These are phyloP conservation scores for Nyctanthes arbortristis DNA, from an alignment of 257 asterid genomes.

Conservation along the genomic window DNA sequence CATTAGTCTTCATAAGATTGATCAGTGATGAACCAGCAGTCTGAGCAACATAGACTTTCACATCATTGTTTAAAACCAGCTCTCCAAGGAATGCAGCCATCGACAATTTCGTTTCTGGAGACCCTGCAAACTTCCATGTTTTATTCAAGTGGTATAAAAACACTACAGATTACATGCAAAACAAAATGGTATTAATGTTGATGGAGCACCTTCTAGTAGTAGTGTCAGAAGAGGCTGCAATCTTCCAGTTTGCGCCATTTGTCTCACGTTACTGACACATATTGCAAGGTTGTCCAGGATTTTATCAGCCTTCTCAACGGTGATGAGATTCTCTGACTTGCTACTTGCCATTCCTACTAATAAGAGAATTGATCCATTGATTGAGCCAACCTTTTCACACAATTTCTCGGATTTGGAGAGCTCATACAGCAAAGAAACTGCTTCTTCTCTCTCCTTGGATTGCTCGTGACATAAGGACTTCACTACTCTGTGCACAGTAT, in stretches of 20 bases:
- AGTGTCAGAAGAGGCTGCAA: slow-evolving; percentile 76
- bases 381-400: slow-evolving; percentile 84
- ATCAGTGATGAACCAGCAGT: slow-evolving; percentile 76
- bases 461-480: slow-evolving; percentile 72
- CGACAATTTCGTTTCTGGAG: slow-evolving; percentile 75
- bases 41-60: slow-evolving; percentile 74
- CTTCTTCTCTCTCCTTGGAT: slow-evolving; percentile 88
- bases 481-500: slow-evolving; percentile 79
- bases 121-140: slow-evolving; percentile 48
- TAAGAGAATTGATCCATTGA: slow-evolving; percentile 79
- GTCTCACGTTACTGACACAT: slow-evolving; percentile 84
- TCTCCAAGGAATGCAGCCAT: slow-evolving; percentile 93
- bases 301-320: slow-evolving; percentile 78
- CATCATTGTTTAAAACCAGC: slow-evolving; percentile 70
- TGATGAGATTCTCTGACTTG: slow-evolving; percentile 65
- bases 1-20: slow-evolving; percentile 65
- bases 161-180: slow-evolving; percentile 1
- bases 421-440: slow-evolving; percentile 80
- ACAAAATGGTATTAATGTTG: slow-evolving; percentile 1
- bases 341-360: slow-evolving; percentile 93
- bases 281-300: slow-evolving; percentile 76
- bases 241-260: slow-evolving; percentile 91
- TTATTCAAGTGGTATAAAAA: background rate
- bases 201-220: slow-evolving; percentile 73
- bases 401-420: slow-evolving; percentile 75